Percentiles rank a stretch among this genome's conserved stretches.
Evolutionary conservation across 495 filamentous ascomycete genomes (phyloP).

Genomic region (Penicillium pulvis): DNA sequence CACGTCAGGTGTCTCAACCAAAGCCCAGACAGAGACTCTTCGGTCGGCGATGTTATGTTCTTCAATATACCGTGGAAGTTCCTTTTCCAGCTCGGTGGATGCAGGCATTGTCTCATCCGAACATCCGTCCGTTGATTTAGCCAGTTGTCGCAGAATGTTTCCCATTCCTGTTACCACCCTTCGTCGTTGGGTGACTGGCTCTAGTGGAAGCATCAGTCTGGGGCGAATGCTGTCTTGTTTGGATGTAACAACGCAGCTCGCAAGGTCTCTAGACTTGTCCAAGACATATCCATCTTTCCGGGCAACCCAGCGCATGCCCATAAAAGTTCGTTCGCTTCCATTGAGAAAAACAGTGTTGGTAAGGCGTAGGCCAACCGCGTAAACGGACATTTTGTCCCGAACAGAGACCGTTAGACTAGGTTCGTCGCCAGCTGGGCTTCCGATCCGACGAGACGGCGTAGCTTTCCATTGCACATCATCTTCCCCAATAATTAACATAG

Average conservation of each 20-base stretch:
- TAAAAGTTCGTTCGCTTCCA: slow-evolving; percentile 63
- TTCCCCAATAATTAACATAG: slow-evolving; percentile 31
- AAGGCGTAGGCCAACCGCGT: slow-evolving; percentile 58
- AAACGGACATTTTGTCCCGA: slow-evolving; percentile 10
- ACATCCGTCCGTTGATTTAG: slow-evolving; percentile 44
- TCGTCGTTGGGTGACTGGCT: slow-evolving; percentile 65
- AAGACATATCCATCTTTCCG: slow-evolving; percentile 24
- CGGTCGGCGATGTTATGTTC: slow-evolving; percentile 44
- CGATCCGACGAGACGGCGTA: slow-evolving; percentile 32
- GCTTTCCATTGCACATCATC: slow-evolving; percentile 37
- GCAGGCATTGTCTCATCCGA: slow-evolving; percentile 60
- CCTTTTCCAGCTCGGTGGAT: slow-evolving; percentile 71
- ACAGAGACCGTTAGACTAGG: slow-evolving; percentile 37
- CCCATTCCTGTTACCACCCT: slow-evolving; percentile 70
- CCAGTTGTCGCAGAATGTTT: slow-evolving; percentile 75
- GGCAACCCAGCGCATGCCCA: slow-evolving; percentile 56
- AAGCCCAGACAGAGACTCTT: slow-evolving; percentile 73
- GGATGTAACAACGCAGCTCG: slow-evolving; percentile 32
- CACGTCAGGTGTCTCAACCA: slow-evolving; percentile 49
- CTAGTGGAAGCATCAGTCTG: slow-evolving; percentile 51
- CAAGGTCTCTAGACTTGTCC: slow-evolving; percentile 32
- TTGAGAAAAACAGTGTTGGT: slow-evolving; percentile 79
- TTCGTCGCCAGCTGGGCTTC: slow-evolving; percentile 35
- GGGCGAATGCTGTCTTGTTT: slow-evolving; percentile 16
- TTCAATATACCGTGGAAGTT: slow-evolving; percentile 61